Base-by-base conservation (phyloP, 306 rosid genomes). In the Ormosia semicastrata region DNA sequence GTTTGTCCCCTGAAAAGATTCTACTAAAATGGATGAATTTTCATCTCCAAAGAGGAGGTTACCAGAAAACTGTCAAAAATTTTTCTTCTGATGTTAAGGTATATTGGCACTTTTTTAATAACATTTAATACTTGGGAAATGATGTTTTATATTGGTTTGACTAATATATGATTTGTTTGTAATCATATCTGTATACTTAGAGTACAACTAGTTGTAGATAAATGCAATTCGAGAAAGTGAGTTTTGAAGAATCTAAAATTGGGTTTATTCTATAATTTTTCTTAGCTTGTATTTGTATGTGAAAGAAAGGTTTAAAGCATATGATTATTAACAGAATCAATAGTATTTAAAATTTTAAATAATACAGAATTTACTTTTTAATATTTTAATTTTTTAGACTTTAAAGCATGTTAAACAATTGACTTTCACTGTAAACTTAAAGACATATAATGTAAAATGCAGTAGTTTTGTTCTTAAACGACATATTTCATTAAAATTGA, bases 21-120 rank as follows among this genome's bases (percentile, higher is more conserved):
- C 87, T 93, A 30, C 87, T 96, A 71, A 93, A 89, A 78, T 96
- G 99, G 99, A 91, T 96, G 99, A 96, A 96, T 74, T 96, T 92
- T 88, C 99, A 93, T 87, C 95, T 96, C 77, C 88, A 91, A 59
- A 92, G 88, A 83, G 98, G 95, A 66, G 97, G 99, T 62, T 96
- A 91, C 63, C 84, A 93, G 82, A 93, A 92, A 88, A 67, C 86
- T 6, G 95, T 96, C 63, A 86, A 85, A 17, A 96, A 93, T 78
- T 96, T 89, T 82, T 93, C 98, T 75, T 89, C 97, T 47, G 99
- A 96, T 79, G 47, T 96, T 73, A 96, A 91, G 99, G 99, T 96
- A 90, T 75, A 46, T 63, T 41, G 69, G 66, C 59, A 62, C 75
- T 49, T 59, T 33, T 60, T 57, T 56, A 62, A 56, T 74, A 70